Base-by-base conservation (phyloP, 129 eudicot genomes). In the Tagetes erecta region DNA sequence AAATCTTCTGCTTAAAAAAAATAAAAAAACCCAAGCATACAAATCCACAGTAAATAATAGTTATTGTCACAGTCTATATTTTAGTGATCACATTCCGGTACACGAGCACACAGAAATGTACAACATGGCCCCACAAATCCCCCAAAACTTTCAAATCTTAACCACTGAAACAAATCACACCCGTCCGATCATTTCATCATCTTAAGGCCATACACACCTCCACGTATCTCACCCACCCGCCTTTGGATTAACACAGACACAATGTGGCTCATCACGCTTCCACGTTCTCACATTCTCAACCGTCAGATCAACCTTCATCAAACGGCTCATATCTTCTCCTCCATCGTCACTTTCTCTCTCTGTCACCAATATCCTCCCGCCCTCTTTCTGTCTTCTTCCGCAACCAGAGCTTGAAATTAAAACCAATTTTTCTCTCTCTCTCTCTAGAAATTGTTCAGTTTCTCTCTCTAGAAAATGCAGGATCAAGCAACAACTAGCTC, bases 401-500 rank as follows among this genome's bases (percentile, higher is more conserved):
- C 53, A 55, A 53, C 74, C 44, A 38, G 76, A 42, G 34, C 68
- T 72, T 31, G 60, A 50, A 11, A 67, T 51, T 20, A 20, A 20
- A 20, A 20, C 27, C 27, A 20, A 20, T 20, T 20, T 20, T 20
- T 20, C 27, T 37, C 5, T 73, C 37, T 49, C 49, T 36, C 69
- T 68, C 63, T 67, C 77, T 59, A 73, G 35, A 73, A 53, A 5
- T 50, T 14, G 0, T 44, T 44, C 9, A 14, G 6, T 51, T 75
- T 68, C 68, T 64, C 46, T 69, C 71, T 31, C 41, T 76, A n/a
- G 7, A 73, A 73, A 82, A 89, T 92, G 98, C 92, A 82, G 81
- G 97, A 90, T 45, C 95, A 86, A 62, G 86, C 90, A 41, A 91
- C 96, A 11, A 87, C 96, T 1, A 89, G 95, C 72, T 92, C 98